A percentile compares a stretch with the other conserved stretches of the same genome.
phyloP scores from a whole-genome alignment of 1,284 basidiomycete species.

The Rhodotorula sp. region DNA sequence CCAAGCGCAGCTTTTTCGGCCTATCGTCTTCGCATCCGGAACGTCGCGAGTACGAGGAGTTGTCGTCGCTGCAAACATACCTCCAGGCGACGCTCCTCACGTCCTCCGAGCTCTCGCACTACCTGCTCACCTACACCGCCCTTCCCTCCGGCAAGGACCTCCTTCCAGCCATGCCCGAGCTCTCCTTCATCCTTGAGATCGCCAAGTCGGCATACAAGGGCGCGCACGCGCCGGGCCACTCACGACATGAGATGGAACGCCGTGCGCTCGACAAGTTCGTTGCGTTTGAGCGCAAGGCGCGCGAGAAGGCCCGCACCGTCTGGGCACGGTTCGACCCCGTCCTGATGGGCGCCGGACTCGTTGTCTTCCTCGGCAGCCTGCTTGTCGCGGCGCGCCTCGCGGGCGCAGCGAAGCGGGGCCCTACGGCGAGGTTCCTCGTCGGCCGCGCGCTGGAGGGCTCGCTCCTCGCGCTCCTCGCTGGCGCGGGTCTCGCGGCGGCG shows the following conservation, averaged over 20 bases:
- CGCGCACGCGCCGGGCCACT: constrained; percentile 36
- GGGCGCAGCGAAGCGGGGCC: constrained; percentile 36
- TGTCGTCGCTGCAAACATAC: constrained; percentile 51
- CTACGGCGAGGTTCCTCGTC: constrained; percentile 26
- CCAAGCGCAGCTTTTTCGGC: constrained; percentile 26
- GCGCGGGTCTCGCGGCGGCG: background rate
- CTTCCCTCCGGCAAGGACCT: constrained; percentile 70
- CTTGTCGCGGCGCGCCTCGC: constrained; percentile 50
- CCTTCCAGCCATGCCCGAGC: constrained; percentile 46
- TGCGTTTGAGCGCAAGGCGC: constrained; percentile 28
- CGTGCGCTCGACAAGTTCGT: constrained; percentile 38
- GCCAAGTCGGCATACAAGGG: constrained; percentile 39
- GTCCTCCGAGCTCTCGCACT: constrained; percentile 72
- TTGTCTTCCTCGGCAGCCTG: constrained; percentile 53
- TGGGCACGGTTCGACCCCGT: constrained; percentile 93
- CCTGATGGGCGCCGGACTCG: constrained; percentile 68
- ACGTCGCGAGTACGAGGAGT: constrained; percentile 21
- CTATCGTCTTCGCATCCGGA: constrained; percentile 11
- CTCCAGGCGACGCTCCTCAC: constrained; percentile 71
- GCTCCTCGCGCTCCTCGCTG: constrained; percentile 40
- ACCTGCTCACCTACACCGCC: constrained; percentile 71
- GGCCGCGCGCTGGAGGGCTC: constrained; percentile 45
- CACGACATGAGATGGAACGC: constrained; percentile 25
- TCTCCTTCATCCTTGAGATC: constrained; percentile 41
- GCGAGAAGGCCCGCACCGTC: constrained; percentile 60